Evolutionary conservation across 1,139 yeast species (phyloP).

Genomic region (Saccharomyces hybrid): DNA sequence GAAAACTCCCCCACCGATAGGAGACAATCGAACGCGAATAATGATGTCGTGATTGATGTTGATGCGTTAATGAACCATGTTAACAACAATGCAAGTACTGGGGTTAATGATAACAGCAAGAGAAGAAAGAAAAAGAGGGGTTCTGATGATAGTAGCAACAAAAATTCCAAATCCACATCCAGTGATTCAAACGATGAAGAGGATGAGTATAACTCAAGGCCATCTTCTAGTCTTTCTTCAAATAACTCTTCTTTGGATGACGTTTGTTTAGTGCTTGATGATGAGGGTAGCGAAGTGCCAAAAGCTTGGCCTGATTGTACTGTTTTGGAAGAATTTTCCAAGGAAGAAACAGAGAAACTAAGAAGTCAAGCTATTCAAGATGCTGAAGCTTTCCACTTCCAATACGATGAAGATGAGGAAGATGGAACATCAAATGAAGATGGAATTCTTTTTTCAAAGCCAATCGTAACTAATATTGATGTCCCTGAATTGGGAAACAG

Average conservation of each 20-base stretch:
- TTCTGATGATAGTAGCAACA: conserved; percentile 5
- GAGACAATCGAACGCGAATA: conserved; percentile 13
- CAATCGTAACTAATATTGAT: conserved; percentile 37
- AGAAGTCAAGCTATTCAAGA: conserved; percentile 39
- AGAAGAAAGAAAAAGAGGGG: conserved; percentile 9
- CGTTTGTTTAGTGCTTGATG: conserved; percentile 73
- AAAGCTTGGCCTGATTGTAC: conserved; percentile 73
- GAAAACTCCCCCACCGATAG: conserved; percentile 5
- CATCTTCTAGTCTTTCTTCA: conserved; percentile 43
- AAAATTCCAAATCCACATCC: conserved; percentile 6
- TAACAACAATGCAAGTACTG: conserved; percentile 10
- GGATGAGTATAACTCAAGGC: conserved; percentile 27
- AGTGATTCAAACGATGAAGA: conserved; percentile 13
- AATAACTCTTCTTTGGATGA: conserved; percentile 73
- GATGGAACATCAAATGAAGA: conserved; percentile 12
- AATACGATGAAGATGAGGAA: conserved; percentile 30
- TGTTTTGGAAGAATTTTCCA: conserved; percentile 67
- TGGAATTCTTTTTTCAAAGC: conserved; percentile 35
- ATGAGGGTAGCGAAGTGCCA: conserved; percentile 33
- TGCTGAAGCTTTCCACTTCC: conserved; percentile 35
- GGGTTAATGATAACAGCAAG: conserved; percentile 3
- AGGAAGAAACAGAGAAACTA: conserved; percentile 51
- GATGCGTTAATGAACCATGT: conserved; percentile 30
- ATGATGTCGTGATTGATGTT: conserved; percentile 31
- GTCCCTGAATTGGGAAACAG: conserved; percentile 37